A percentile compares a stretch with the other conserved stretches of the same genome.
Conservation (phyloP, 2,329 filamentous ascomycete genomes). For the Phyllosticta capitalensis region DNA sequence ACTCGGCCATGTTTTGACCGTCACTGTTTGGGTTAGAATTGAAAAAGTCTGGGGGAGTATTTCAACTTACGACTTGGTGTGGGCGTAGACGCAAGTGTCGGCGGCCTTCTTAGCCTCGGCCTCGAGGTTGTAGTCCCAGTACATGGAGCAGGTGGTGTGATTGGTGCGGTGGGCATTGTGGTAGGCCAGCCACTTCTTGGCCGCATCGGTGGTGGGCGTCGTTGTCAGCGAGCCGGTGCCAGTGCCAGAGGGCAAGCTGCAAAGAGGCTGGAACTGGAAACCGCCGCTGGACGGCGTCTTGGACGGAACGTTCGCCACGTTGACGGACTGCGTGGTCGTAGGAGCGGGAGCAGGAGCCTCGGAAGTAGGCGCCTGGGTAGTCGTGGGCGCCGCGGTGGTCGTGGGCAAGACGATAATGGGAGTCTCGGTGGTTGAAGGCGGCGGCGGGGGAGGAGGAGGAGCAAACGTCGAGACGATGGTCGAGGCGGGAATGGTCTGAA, state of each 20-base stretch:
- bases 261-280: constrained; percentile 15
- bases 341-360: not conserved
- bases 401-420: not conserved
- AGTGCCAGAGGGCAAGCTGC: not conserved
- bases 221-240: not conserved
- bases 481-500: not conserved
- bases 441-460: not conserved
- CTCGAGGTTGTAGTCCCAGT: constrained; percentile 58
- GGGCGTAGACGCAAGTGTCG: constrained; percentile 58
- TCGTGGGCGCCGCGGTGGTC: not conserved
- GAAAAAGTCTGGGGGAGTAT: constrained; percentile 23
- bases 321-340: not conserved
- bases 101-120: constrained; percentile 56
- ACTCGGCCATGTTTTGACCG: constrained; percentile 92
- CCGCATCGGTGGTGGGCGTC: constrained; percentile 17
- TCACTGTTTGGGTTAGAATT: constrained; percentile 42
- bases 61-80: constrained; percentile 30
- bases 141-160: constrained; percentile 56
- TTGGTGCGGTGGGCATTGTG: constrained; percentile 85
- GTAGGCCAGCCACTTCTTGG: constrained; percentile 44
- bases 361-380: not conserved
- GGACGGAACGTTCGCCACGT: not conserved
- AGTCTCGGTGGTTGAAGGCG: not conserved
- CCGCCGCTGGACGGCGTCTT: not conserved
- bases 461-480: not conserved